A percentile compares a stretch with the other conserved stretches of the same genome.
Evolutionary conservation across 2,329 filamentous ascomycete species (phyloP).

Genomic region (Colletotrichum scovillei): DNA sequence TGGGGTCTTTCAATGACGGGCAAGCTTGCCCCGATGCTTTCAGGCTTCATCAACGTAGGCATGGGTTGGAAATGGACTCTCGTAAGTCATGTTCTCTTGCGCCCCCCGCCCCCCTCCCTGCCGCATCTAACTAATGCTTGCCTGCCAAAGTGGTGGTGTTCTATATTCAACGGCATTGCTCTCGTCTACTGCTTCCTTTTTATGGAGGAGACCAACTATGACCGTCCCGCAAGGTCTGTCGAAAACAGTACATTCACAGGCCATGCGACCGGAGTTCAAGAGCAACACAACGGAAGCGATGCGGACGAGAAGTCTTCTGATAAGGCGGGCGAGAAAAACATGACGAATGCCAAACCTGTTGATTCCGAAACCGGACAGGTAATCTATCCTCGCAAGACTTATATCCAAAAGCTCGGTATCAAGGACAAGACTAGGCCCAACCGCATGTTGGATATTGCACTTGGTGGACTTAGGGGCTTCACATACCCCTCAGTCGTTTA

Average conservation of each 20-base stretch:
- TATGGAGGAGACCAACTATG: slow-evolving; percentile 70
- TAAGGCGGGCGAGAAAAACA: neutral
- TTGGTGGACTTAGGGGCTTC: slow-evolving; percentile 45
- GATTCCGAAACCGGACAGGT: slow-evolving; percentile 44
- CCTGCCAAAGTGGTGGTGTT: slow-evolving; percentile 48
- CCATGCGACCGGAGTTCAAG: neutral
- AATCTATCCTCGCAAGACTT: slow-evolving; percentile 49
- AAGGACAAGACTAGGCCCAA: slow-evolving; percentile 51
- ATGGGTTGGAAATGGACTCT: slow-evolving; percentile 56
- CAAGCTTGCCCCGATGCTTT: slow-evolving; percentile 57
- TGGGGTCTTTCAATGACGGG: slow-evolving; percentile 52
- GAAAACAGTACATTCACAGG: neutral
- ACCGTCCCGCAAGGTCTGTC: slow-evolving; percentile 41
- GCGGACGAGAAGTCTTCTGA: neutral
- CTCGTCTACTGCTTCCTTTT: slow-evolving; percentile 62
- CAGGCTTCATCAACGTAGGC: slow-evolving; percentile 56
- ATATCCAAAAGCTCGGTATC: slow-evolving; percentile 44
- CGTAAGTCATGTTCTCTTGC: neutral
- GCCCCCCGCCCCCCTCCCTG: no score
- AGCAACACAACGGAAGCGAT: neutral
- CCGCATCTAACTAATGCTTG: neutral
- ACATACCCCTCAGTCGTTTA: slow-evolving; percentile 48
- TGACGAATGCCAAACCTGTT: neutral
- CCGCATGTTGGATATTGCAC: slow-evolving; percentile 49
- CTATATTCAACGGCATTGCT: slow-evolving; percentile 49